Percentiles rank a stretch among this genome's conserved stretches.
phyloP scores from a whole-genome alignment of 2,329 filamentous ascomycete genomes.

The Aspergillus fumigatiaffinis region DNA sequence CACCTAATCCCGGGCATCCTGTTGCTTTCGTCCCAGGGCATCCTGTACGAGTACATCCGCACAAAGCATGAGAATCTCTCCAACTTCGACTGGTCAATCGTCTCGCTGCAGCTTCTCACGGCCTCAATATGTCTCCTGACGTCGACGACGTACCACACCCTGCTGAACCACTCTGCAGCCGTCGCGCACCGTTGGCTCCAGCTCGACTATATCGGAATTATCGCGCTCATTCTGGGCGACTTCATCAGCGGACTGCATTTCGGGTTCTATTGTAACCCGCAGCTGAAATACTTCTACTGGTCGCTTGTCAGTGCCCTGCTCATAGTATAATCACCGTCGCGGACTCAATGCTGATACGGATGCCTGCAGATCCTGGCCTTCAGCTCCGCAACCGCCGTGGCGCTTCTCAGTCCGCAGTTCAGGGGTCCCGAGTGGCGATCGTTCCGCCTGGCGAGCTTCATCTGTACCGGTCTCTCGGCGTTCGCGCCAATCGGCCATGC shows the following conservation, averaged over 20 bases:
- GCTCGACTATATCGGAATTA: conserved; percentile 32
- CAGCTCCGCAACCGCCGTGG: conserved; percentile 24
- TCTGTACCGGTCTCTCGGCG: conserved; percentile 29
- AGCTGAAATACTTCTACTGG: conserved; percentile 31
- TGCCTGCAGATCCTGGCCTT: conserved; percentile 25
- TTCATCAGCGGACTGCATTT: conserved; percentile 35
- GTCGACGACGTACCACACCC: conserved; percentile 31
- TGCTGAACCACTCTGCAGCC: conserved; percentile 30
- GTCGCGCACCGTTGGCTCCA: conserved; percentile 23
- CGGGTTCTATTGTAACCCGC: conserved; percentile 32
- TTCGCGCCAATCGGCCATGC: conserved; percentile 33
- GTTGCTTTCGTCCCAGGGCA: conserved; percentile 1
- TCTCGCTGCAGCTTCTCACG: conserved; percentile 18
- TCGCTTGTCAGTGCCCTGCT: conserved; percentile 23
- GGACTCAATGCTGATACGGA: not conserved
- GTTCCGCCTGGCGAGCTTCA: conserved; percentile 25
- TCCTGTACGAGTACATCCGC: conserved; percentile 9
- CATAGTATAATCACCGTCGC: not conserved
- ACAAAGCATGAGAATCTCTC: conserved; percentile 3
- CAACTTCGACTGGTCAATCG: conserved; percentile 10
- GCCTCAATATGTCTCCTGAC: conserved; percentile 33
- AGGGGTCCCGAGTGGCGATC: conserved; percentile 25
- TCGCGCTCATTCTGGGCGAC: conserved; percentile 30
- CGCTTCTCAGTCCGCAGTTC: conserved; percentile 34
- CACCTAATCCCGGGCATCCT: conserved; percentile 44